Base-by-base conservation (phyloP, 768 basidiomycete genomes). In the Russula sp. region DNA sequence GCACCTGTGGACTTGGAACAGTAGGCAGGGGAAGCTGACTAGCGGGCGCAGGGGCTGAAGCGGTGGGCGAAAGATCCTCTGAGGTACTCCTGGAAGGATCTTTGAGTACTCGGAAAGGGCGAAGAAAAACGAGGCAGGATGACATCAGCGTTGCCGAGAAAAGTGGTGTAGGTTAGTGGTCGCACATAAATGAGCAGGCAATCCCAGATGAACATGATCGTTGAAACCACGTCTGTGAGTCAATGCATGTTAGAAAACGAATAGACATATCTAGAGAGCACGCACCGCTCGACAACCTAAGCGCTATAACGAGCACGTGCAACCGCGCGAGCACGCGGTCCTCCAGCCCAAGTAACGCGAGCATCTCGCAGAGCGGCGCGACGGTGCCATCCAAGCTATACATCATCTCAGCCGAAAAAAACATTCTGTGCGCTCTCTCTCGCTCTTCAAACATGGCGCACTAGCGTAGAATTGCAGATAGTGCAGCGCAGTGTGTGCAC, bases 331-430 rank as follows among this genome's bases (percentile, higher is more conserved):
- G 76, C 13, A 97, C 84, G 59, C 84, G 80, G 13, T 80, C 71
- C 69, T 90, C 87, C 43, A 94, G 73, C 0, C 87, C 90, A 13
- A 91, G 72, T 55, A 82, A 73, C 7, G 81, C 81, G 25, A 10
- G 20, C n/a, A 97, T 85, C 48, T 83, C 47, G 32, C 11, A 3
- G 36, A 38, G 22, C 51, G 36, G 51, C 6, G 20, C 80, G 61
- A 96, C 81, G 35, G 93, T 95, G 16, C 96, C 95, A 66, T 98
- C 95, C 95, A 98, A 98, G 59, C 87, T 90, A 68, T 98, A 98
- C 48, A 98, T 72, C 38, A 83, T 87, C 77, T 98, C 96, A 8
- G 96, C 85, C 0, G 91, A 85, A 14, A 98, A 72, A 69, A 95
- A 96, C 3, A 90, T 73, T 66, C 76, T 85, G 43, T 3, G 25